A percentile compares a stretch with the other conserved stretches of the same genome.
These are phyloP conservation scores for Penicillium cataractarum DNA, from an alignment of 495 filamentous ascomycete genomes.

Conservation along the genomic window DNA sequence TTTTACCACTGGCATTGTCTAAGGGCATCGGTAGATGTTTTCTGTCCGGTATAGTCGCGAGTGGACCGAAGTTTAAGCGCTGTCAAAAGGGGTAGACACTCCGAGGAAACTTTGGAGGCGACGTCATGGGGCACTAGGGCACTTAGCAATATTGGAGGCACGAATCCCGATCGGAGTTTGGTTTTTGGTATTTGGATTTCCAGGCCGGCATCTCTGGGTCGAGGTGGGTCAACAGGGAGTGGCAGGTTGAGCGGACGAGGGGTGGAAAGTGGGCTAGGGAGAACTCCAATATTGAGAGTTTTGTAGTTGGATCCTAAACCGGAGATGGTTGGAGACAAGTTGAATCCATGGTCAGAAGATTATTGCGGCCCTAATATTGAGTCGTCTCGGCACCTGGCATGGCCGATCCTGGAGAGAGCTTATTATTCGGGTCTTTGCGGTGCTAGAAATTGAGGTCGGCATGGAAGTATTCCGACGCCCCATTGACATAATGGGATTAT, in stretches of 20 bases:
- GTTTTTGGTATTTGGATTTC: conserved; percentile 7
- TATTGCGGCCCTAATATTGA: conserved; percentile 23
- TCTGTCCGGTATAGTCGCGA: conserved; percentile 19
- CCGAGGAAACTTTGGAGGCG: conserved; percentile 8
- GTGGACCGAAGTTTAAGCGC: conserved; percentile 24
- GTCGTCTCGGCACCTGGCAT: conserved; percentile 17
- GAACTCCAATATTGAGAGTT: not conserved
- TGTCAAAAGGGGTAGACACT: conserved; percentile 24
- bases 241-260: conserved; percentile 2
- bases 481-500: not conserved
- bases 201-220: conserved; percentile 11
- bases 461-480: conserved; percentile 18
- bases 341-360: conserved; percentile 22
- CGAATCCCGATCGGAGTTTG: conserved; percentile 3
- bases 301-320: not conserved
- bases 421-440: not conserved
- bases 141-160: not conserved
- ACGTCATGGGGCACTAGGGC: conserved; percentile 21
- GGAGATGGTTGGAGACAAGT: not conserved
- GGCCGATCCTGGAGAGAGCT: conserved; percentile 4
- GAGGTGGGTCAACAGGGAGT: not conserved
- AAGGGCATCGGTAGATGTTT: conserved; percentile 8
- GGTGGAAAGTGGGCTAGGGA: not conserved
- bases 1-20: not conserved
- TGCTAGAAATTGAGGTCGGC: conserved; percentile 3